These are phyloP conservation scores for Suhomyces yuchorum DNA, from an alignment of 1,139 yeast genomes.

Conservation along the genomic window DNA sequence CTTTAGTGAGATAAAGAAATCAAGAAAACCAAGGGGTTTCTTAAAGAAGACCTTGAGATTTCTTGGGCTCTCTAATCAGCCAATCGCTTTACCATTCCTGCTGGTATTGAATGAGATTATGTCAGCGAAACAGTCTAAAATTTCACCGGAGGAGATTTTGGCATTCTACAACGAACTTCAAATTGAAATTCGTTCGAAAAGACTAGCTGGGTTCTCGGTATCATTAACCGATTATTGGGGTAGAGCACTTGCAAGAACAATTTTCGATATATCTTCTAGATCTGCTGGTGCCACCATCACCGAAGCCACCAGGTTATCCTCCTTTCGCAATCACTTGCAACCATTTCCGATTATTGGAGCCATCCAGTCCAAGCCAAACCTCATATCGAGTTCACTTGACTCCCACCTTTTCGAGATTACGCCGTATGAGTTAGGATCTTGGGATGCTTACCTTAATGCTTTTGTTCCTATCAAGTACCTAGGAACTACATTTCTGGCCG, in stretches of 20 bases:
- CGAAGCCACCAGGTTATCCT: conserved; percentile 26
- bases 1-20: neutral
- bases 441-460: conserved; percentile 54
- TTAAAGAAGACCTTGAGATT: conserved; percentile 15
- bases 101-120: neutral
- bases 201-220: conserved; percentile 53
- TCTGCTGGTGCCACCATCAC: conserved; percentile 44
- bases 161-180: conserved; percentile 55
- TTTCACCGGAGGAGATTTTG: conserved; percentile 34
- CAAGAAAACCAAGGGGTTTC: conserved; percentile 8
- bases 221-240: conserved; percentile 74
- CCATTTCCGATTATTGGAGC: conserved; percentile 48
- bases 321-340: conserved; percentile 35
- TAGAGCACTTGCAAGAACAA: conserved; percentile 53
- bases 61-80: conserved; percentile 13
- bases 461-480: conserved; percentile 56
- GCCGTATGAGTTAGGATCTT: conserved; percentile 72
- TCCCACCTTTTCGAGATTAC: conserved; percentile 55
- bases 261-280: conserved; percentile 42
- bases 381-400: conserved; percentile 22
- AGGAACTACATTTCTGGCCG: conserved; percentile 51
- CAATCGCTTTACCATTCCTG: neutral
- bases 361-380: conserved; percentile 32
- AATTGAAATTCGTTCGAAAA: conserved; percentile 53
- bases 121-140: neutral